Percentiles rank a stretch among this genome's conserved stretches.
phyloP scores from a whole-genome alignment of 2,329 filamentous ascomycete genomes.

The Parascedosporium putredinis region DNA sequence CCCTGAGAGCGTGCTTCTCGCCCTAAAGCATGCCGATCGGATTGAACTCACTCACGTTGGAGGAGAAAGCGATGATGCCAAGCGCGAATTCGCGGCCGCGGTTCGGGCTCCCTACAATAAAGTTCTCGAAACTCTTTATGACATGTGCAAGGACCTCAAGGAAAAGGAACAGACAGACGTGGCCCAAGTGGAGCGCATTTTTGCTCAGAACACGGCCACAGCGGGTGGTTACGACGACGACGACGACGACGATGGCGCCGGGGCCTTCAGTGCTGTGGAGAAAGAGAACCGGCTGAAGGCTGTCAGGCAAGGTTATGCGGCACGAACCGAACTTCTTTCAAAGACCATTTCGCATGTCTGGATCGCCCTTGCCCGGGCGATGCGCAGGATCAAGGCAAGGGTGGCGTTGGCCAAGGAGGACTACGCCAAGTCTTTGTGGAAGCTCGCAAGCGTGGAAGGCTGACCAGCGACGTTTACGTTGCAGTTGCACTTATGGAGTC shows the following conservation, averaged over 20 bases:
- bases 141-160: conserved; percentile 64
- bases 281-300: conserved; percentile 52
- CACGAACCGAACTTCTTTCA: conserved; percentile 66
- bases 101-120: conserved; percentile 77
- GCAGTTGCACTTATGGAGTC: conserved; percentile 89
- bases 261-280: conserved; percentile 16
- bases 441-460: conserved; percentile 72
- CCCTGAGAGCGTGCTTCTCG: conserved; percentile 83
- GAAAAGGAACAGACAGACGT: conserved; percentile 50
- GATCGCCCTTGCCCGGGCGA: conserved; percentile 89
- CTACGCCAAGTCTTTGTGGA: conserved; percentile 84
- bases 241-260: conserved; percentile 42
- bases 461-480: conserved; percentile 92
- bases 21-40: conserved; percentile 80
- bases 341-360: conserved; percentile 85
- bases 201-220: conserved; percentile 29
- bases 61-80: conserved; percentile 65
- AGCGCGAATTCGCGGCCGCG: conserved; percentile 65
- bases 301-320: conserved; percentile 56
- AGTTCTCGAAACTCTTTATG: conserved; percentile 79
- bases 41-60: conserved; percentile 69
- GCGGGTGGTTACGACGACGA: conserved; percentile 23
- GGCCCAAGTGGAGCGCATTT: conserved; percentile 44
- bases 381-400: conserved; percentile 86
- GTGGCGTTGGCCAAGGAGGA: conserved; percentile 55